Percentiles rank a stretch among this genome's conserved stretches.
These are phyloP conservation scores for Lepidopterella palustris DNA, from an alignment of 495 filamentous ascomycete genomes.

Conservation along the genomic window DNA sequence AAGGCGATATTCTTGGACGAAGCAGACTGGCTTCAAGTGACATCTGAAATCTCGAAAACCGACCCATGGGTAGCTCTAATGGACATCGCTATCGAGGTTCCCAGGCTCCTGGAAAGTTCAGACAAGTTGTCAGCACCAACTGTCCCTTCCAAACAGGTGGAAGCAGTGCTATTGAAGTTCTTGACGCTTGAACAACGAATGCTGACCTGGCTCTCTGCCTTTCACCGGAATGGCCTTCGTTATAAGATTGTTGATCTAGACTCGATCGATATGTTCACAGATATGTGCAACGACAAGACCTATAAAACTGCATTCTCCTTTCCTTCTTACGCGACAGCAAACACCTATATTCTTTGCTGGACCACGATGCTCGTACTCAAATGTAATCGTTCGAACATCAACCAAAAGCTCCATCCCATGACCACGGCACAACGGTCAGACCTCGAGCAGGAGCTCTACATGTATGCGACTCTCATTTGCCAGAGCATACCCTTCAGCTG, in stretches of 20 bases:
- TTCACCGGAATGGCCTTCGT: not conserved
- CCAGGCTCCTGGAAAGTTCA: slow-evolving; percentile 17
- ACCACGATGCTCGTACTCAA: too few species aligned
- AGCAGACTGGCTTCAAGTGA: slow-evolving; percentile 17
- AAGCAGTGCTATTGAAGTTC: slow-evolving; percentile 11
- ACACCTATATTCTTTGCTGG: too few species aligned
- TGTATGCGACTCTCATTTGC: too few species aligned
- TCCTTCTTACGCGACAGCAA: not conserved
- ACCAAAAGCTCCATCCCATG: too few species aligned
- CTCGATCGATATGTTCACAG: not conserved
- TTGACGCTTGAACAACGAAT: not conserved
- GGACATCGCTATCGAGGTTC: slow-evolving; percentile 19
- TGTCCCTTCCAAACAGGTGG: slow-evolving; percentile 3
- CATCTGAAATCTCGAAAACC: slow-evolving; percentile 1
- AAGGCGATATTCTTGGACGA: slow-evolving; percentile 20
- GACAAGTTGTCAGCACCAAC: slow-evolving; percentile 7
- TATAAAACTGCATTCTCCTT: not conserved
- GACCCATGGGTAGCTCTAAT: slow-evolving; percentile 13
- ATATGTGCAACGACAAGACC: not conserved
- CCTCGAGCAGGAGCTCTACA: too few species aligned
- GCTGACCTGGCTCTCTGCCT: slow-evolving; percentile 10
- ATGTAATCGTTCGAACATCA: too few species aligned
- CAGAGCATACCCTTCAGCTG: too few species aligned
- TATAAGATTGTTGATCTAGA: not conserved
- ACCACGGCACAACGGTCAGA: too few species aligned